phyloP scores from a whole-genome alignment of 2,329 filamentous ascomycete genomes.

The Claviceps sp. region DNA sequence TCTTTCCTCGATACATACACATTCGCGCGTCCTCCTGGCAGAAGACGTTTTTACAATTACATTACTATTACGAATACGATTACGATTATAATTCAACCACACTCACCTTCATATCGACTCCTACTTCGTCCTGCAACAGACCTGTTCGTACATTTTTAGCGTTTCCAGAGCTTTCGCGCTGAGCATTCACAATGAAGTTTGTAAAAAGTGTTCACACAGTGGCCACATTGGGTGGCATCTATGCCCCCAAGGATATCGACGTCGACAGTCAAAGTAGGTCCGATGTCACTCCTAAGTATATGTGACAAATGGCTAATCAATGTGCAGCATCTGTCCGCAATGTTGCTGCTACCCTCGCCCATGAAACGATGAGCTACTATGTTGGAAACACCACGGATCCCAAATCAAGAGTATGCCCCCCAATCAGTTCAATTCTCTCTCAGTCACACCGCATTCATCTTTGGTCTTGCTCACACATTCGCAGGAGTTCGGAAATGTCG shows the following conservation, averaged over 20 bases:
- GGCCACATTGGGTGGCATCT: conserved; percentile 14
- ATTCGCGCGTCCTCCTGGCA: conserved; percentile 3
- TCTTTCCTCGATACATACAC: background rate
- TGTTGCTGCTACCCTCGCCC: conserved; percentile 46
- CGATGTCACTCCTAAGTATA: background rate
- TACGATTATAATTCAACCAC: too few species aligned
- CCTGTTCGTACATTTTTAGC: too few species aligned
- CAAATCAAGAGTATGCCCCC: conserved; percentile 26
- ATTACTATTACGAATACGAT: background rate
- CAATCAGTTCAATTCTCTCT: background rate
- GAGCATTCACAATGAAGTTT: conserved; percentile 11
- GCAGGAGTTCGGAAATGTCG: conserved; percentile 47
- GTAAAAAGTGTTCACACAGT: conserved; percentile 11
- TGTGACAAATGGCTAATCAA: background rate
- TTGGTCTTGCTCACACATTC: background rate
- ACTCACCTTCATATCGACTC: too few species aligned
- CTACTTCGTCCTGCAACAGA: too few species aligned
- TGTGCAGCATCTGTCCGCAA: conserved; percentile 44
- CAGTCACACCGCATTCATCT: background rate
- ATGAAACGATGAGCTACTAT: conserved; percentile 51
- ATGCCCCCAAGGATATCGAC: conserved; percentile 26
- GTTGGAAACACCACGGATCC: conserved; percentile 42
- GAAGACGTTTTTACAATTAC: background rate
- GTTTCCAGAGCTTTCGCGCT: background rate
- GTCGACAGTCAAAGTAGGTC: conserved; percentile 22